A percentile compares a stretch with the other conserved stretches of the same genome.
Evolutionary conservation across 345 rosid species (phyloP).

Genomic region (Gossypium anomalum): DNA sequence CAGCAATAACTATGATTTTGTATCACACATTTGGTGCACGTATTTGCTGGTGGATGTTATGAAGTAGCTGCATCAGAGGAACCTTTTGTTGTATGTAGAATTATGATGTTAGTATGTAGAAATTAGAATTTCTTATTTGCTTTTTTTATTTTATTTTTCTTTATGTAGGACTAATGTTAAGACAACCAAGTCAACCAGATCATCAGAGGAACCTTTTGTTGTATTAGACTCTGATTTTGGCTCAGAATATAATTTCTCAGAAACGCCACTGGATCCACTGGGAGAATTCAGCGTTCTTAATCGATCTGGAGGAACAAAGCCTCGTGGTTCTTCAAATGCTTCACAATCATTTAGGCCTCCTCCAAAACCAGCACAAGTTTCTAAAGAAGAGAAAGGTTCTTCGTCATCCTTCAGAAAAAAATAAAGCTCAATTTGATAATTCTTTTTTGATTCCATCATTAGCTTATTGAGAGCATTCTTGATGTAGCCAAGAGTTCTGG

Average conservation of each 20-base stretch:
- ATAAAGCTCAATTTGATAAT: slow-evolving; percentile 4
- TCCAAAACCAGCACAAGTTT: slow-evolving; percentile 55
- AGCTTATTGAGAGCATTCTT: slow-evolving; percentile 21
- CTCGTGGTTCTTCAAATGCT: slow-evolving; percentile 27
- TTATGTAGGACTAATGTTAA: slow-evolving; percentile 23
- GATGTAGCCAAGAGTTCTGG: slow-evolving; percentile 45
- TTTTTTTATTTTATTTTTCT: background rate
- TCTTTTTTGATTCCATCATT: slow-evolving; percentile 8
- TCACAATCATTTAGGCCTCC: slow-evolving; percentile 54
- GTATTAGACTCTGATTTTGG: slow-evolving; percentile 55
- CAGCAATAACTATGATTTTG: background rate
- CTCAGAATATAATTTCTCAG: slow-evolving; percentile 32
- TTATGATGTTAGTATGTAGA: background rate
- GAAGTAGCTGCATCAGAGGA: background rate
- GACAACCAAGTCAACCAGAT: slow-evolving; percentile 28
- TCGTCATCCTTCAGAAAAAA: slow-evolving; percentile 17
- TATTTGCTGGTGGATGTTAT: background rate
- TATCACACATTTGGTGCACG: background rate
- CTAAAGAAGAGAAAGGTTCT: slow-evolving; percentile 51
- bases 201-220: slow-evolving; percentile 55
- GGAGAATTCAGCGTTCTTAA: slow-evolving; percentile 48
- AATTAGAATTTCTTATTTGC: background rate
- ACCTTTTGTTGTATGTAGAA: background rate
- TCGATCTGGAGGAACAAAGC: slow-evolving; percentile 33
- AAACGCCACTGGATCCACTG: slow-evolving; percentile 42